These are phyloP conservation scores for Amylocarpus encephaloides DNA, from an alignment of 2,329 filamentous ascomycete genomes.

Conservation along the genomic window DNA sequence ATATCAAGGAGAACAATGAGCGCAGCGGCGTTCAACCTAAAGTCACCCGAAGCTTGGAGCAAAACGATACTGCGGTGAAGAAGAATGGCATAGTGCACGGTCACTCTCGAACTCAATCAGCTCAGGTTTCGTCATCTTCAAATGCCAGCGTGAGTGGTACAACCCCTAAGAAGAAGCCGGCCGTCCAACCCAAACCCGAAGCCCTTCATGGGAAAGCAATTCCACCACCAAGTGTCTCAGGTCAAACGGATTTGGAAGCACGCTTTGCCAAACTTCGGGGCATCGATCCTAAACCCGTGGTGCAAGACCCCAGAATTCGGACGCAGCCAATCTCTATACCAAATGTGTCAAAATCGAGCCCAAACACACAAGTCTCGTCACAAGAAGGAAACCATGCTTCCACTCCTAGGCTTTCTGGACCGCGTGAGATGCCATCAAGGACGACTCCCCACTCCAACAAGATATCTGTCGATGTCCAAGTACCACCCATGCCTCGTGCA, in stretches of 20 bases:
- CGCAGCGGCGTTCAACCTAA: conserved; percentile 46
- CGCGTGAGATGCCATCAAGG: conserved; percentile 27
- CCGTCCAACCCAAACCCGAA: conserved; percentile 61
- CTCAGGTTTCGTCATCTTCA: background rate
- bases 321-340: conserved; percentile 41
- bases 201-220: conserved; percentile 57
- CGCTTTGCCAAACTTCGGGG: conserved; percentile 52
- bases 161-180: conserved; percentile 31
- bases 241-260: conserved; percentile 44
- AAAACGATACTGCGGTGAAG: conserved; percentile 4
- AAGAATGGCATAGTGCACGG: conserved; percentile 5
- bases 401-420: conserved; percentile 19
- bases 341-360: conserved; percentile 23
- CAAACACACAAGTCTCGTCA: conserved; percentile 1
- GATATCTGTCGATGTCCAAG: conserved; percentile 21
- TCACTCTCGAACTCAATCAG: conserved; percentile 14
- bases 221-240: conserved; percentile 32
- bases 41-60: background rate
- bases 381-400: conserved; percentile 3
- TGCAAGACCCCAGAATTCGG: conserved; percentile 48
- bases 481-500: conserved; percentile 29
- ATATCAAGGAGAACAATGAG: conserved; percentile 58
- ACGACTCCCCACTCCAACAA: conserved; percentile 15
- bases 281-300: conserved; percentile 32
- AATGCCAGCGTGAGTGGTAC: conserved; percentile 32